These are phyloP conservation scores for Cryphonectria parasitica DNA, from an alignment of 2,329 filamentous ascomycete species.

Conservation along the genomic window DNA sequence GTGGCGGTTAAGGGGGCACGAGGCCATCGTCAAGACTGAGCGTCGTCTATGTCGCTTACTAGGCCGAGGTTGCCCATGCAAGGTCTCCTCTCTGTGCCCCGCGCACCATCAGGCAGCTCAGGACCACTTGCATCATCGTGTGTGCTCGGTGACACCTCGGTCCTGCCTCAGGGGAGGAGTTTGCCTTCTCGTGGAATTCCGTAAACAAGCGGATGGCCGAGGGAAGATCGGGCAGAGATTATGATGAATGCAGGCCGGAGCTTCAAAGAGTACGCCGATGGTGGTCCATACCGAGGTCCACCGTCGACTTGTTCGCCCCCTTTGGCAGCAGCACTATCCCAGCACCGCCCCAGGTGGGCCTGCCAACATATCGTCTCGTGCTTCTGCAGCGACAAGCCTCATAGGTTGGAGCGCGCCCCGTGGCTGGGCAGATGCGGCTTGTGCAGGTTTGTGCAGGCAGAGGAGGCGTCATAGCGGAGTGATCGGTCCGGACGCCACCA, in stretches of 20 bases:
- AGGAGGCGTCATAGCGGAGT: conserved; percentile 7
- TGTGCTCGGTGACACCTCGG: not conserved
- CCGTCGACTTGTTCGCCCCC: not conserved
- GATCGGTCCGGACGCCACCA: conserved; percentile 9
- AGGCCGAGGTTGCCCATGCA: not conserved
- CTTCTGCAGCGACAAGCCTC: not conserved
- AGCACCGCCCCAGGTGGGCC: not conserved
- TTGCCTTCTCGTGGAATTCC: not conserved
- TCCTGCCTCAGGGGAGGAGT: not conserved
- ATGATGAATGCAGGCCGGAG: not conserved
- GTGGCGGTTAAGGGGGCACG: not conserved
- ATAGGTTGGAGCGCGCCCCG: not conserved
- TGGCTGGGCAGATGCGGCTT: conserved; percentile 13
- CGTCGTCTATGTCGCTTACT: not conserved
- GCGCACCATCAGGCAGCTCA: not conserved
- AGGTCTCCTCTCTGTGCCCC: not conserved
- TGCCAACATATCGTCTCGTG: not conserved
- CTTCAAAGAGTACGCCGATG: not conserved
- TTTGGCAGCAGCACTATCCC: not conserved
- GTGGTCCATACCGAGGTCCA: not conserved
- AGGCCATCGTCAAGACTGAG: not conserved
- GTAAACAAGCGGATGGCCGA: not conserved
- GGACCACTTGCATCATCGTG: not conserved
- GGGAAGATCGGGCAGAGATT: not conserved
- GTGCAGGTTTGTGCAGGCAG: not conserved